phyloP scores from a whole-genome alignment of 1,139 yeast species.

The Kluyveromyces marxianus region DNA sequence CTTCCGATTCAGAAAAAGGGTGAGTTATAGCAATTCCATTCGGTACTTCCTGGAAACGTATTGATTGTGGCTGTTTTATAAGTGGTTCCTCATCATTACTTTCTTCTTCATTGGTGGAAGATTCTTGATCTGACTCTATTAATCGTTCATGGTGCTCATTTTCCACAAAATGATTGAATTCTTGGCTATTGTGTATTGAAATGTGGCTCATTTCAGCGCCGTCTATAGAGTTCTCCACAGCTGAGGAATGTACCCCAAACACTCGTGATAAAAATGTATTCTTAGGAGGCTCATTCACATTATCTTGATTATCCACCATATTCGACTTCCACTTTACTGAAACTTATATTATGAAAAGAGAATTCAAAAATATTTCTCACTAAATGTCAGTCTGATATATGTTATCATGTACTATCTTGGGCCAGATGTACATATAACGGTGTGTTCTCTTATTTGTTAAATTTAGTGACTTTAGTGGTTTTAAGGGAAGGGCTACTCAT shows the following conservation, averaged over 20 bases:
- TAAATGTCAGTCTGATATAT: too few relatives aligned
- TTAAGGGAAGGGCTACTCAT: not conserved
- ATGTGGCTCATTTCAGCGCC: constrained; percentile 24
- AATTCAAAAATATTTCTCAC: too few relatives aligned
- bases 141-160: constrained; percentile 14
- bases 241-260: constrained; percentile 33
- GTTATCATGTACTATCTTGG: too few relatives aligned
- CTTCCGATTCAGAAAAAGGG: constrained; percentile 10
- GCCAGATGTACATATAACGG: not conserved
- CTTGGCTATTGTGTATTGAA: constrained; percentile 9
- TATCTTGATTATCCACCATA: constrained; percentile 10
- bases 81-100: constrained; percentile 11
- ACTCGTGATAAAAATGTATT: constrained; percentile 36
- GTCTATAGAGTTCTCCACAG: constrained; percentile 21
- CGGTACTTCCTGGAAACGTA: not conserved
- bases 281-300: constrained; percentile 11
- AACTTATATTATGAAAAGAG: too few relatives aligned
- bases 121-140: constrained; percentile 29
- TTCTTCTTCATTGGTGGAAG: constrained; percentile 16
- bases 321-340: not conserved
- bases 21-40: not conserved
- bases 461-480: not conserved
- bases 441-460: too few relatives aligned
- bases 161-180: constrained; percentile 7
- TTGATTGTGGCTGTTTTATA: constrained; percentile 1